Percentiles rank a stretch among this genome's conserved stretches.
Conservation (phyloP, 2,329 filamentous ascomycete species). For the Xylariaceae sp. region DNA sequence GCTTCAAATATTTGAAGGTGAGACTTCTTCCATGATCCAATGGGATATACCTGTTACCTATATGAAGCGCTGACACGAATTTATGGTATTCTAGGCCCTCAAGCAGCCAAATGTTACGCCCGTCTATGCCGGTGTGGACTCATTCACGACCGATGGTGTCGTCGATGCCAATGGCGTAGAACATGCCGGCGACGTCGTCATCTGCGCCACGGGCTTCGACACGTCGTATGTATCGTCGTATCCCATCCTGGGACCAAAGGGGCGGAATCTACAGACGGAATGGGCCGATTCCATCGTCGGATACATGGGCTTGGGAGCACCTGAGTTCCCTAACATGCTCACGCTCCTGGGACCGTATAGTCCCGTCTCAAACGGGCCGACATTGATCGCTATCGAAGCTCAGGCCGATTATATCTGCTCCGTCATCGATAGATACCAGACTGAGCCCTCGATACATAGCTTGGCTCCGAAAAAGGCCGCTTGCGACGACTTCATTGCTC, state of each 20-base stretch:
- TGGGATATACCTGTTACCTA: too few relatives aligned
- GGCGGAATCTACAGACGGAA: slow-evolving; percentile 24
- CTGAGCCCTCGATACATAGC: slow-evolving; percentile 31
- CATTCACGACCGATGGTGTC: slow-evolving; percentile 23
- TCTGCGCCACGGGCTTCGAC: slow-evolving; percentile 26
- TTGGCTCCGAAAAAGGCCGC: not conserved
- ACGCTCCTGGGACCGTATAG: slow-evolving; percentile 39
- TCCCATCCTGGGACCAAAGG: slow-evolving; percentile 38
- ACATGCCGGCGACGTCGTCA: slow-evolving; percentile 30
- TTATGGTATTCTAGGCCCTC: not conserved
- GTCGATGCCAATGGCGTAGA: slow-evolving; percentile 27
- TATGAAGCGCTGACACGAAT: too few relatives aligned
- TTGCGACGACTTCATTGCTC: slow-evolving; percentile 37
- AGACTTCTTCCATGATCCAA: not conserved
- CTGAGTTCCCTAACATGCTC: slow-evolving; percentile 28
- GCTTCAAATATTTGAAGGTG: slow-evolving; percentile 38
- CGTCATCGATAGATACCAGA: slow-evolving; percentile 45
- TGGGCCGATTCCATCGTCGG: slow-evolving; percentile 27
- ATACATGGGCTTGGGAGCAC: slow-evolving; percentile 31
- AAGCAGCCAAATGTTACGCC: not conserved
- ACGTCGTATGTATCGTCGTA: slow-evolving; percentile 28
- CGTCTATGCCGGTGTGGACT: not conserved
- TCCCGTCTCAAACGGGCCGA: slow-evolving; percentile 35
- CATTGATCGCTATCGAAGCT: slow-evolving; percentile 36
- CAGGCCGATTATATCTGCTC: slow-evolving; percentile 47